Conservation (phyloP, 192 early-diverging fungal species). For the Chytriomyces hyalinus region DNA sequence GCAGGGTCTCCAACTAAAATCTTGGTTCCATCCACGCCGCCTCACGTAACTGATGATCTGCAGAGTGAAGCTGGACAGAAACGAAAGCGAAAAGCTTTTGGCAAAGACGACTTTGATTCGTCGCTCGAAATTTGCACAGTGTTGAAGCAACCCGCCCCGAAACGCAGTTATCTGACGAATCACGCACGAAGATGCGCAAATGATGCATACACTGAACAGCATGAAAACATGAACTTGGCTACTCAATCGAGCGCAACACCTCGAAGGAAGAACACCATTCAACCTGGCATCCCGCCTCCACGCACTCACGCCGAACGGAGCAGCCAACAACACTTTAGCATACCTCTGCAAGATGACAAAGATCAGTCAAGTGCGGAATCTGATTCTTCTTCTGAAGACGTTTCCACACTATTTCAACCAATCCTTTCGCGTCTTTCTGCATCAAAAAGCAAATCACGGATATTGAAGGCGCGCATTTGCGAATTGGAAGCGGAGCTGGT, state of each 20-base stretch:
- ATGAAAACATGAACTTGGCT: background rate
- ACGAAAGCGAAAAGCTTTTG: background rate
- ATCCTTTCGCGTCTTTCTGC: too few relatives aligned
- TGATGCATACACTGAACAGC: background rate
- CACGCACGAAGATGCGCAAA: background rate
- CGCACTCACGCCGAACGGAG: too few relatives aligned
- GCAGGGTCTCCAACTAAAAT: background rate
- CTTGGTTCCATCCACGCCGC: background rate
- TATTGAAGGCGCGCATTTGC: background rate
- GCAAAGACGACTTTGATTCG: background rate
- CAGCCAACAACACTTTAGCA: too few relatives aligned
- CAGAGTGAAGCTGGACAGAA: background rate
- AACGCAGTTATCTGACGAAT: background rate
- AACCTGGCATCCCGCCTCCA: too few relatives aligned
- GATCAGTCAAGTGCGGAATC: too few relatives aligned
- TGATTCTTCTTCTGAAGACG: too few relatives aligned
- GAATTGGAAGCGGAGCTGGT: background rate
- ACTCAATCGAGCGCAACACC: background rate
- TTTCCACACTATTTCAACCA: too few relatives aligned
- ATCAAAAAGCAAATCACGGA: too few relatives aligned
- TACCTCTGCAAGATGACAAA: too few relatives aligned
- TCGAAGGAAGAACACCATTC: too few relatives aligned
- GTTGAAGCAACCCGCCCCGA: background rate
- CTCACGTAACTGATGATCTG: background rate
- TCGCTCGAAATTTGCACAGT: background rate